These are phyloP conservation scores for Acanthamoeba healyi DNA, from an alignment of 208 protist species.

Conservation along the genomic window DNA sequence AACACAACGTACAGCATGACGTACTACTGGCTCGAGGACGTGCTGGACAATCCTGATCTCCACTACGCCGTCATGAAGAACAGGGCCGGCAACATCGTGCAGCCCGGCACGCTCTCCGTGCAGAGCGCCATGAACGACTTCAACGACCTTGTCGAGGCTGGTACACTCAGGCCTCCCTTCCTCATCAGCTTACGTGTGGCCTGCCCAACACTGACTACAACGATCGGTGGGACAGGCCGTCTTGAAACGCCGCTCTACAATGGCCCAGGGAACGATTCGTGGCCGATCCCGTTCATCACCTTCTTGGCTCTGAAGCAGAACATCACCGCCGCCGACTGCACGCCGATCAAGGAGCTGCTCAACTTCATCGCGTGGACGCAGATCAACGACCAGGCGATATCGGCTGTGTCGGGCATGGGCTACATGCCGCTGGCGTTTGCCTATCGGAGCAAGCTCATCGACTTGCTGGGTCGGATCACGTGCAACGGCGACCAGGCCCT, in stretches of 20 bases:
- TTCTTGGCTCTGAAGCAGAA: background rate
- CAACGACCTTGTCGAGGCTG: background rate
- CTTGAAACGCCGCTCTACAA: background rate
- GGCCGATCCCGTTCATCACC: slow-evolving; percentile 35
- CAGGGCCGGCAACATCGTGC: background rate
- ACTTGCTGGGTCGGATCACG: background rate
- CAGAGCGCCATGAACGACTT: slow-evolving; percentile 27
- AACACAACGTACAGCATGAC: slow-evolving; percentile 1
- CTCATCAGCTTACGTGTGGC: too few relatives aligned
- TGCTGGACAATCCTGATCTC: background rate
- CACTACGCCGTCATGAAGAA: slow-evolving; percentile 21
- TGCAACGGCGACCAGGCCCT: slow-evolving; percentile 48
- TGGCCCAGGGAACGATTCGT: background rate
- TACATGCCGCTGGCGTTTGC: slow-evolving; percentile 26
- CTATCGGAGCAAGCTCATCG: slow-evolving; percentile 34
- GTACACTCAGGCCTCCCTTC: background rate
- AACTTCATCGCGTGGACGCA: slow-evolving; percentile 26
- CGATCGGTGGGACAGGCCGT: background rate
- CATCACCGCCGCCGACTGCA: background rate
- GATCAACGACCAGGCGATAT: slow-evolving; percentile 2
- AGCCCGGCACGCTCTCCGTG: background rate
- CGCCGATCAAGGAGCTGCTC: slow-evolving; percentile 7
- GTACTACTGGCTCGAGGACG: slow-evolving; percentile 37
- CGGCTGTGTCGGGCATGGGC: background rate
- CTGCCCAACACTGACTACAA: too few relatives aligned